Evolutionary conservation across 2,329 filamentous ascomycete genomes (phyloP), one percentile per base, ranked within the genome.

Genomic region (Metarhizium humberi): DNA sequence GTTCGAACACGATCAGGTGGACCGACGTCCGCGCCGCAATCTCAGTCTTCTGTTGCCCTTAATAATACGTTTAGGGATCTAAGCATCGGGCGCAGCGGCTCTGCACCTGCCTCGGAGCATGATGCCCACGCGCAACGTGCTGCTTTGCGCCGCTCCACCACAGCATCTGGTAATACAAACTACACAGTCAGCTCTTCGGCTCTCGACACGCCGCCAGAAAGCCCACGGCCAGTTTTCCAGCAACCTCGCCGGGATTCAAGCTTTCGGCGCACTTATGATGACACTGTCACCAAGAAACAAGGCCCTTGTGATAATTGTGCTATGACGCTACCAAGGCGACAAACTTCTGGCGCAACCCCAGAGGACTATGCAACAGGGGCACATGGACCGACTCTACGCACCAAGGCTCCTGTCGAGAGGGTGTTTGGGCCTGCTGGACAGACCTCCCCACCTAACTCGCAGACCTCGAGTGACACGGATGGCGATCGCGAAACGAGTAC

Each of bases 231-330:
- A 20, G 68, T 73, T 16, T 66, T 65, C 53, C 69, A 69, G 46
- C 68, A 70, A 43, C 61, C 68, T 16, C 75, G 78, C 38, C 76
- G 77, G 56, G 81, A 85, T 57, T 81, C 81, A 29, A 80, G 78
- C 64, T 86, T 85, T 61, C 75, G 76, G 56, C 77, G 78, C 62
- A 86, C 82, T 0, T 86, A 86, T 60, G 82, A 85, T 61, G 82
- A 85, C 58, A 79, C 79, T n/a, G 82, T 83, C 30, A 84, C 80
- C 47, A 81, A 79, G 66, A 78, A 80, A 56, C 81, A 83, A 53
- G 80, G 78, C 7, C 83, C 84, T 25, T 87, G 84, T 66, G 81
- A 85, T 58, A 87, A 86, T 67, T 87, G 84, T 66, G 83, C 84
- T 56, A 77, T 87, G 63, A 87, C 83, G 0, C 69, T 87, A 7